Evolutionary conservation across 2,329 filamentous ascomycete genomes (phyloP), one percentile per base, ranked within the genome.

Genomic region (Diaporthe caulivora): DNA sequence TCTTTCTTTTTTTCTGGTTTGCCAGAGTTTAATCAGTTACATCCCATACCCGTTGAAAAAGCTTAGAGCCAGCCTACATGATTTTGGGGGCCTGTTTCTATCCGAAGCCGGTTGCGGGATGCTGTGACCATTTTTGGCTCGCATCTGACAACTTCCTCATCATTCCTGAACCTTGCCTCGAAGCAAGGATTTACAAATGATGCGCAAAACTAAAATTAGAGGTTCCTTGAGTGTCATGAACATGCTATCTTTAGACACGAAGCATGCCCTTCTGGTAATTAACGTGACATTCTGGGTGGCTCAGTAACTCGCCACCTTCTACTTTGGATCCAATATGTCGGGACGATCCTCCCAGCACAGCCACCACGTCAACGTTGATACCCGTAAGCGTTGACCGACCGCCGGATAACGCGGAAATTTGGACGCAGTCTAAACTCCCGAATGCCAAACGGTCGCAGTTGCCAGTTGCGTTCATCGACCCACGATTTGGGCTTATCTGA

Each of bases 331-430:
- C 42, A 49, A 49, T 9, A 31, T n/a, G 10, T 64, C 58, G 58
- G 60, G 60, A 64, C 13, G 60, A 64, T 64, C 60, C 26, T 31
- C 37, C 37, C 40, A 47, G 26, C 60, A 47, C 60, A 49, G 60
- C 60, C 60, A 64, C 60, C 15, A 4, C 26, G 40, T 62, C 58
- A 26, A 62, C 2, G 6, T 3, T 64, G 18, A 49, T n/a, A 49
- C 6, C 18, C 40, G 26, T 64, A 31, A 64, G 60, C 60, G 26
- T 24, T 49, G 42, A 49, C 40, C 44, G 42, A 42, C 60, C 15
- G 10, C 60, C 60, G 60, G 60, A 65, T 49, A 37, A 13, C 26
- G 4, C 60, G 60, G 60, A n/a, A 31, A 34, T 49, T 49, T 51
- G 29, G 24, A n/a, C 18, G 7, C 37, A 40, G 37, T 13, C 37